These are phyloP conservation scores for Potentilla sterilis DNA, from an alignment of 306 rosid species.

Conservation along the genomic window DNA sequence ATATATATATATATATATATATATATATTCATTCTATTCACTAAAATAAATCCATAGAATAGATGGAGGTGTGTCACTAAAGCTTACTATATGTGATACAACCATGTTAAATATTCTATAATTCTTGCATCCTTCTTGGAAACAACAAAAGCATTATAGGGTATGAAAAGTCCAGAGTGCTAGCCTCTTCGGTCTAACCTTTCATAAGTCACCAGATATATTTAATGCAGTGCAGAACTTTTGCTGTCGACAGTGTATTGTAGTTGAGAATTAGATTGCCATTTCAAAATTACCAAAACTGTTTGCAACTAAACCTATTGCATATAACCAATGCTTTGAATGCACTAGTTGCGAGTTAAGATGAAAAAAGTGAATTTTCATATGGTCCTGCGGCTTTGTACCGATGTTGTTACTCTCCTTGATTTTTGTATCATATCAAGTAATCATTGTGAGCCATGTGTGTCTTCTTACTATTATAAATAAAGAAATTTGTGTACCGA, in stretches of 20 bases:
- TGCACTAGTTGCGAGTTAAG: neutral
- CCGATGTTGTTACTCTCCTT: neutral
- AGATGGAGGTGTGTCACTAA: slow-evolving; percentile 50
- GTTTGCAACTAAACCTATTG: neutral
- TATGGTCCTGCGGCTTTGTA: neutral
- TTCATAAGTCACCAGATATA: neutral
- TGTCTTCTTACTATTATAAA: neutral
- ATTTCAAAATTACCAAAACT: neutral
- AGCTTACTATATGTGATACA: neutral
- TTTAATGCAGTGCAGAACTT: neutral
- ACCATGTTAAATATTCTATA: neutral
- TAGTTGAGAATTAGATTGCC: neutral
- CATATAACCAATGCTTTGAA: neutral
- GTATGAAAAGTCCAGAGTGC: neutral
- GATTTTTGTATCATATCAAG: neutral
- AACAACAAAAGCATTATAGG: no score
- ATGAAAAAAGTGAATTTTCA: neutral
- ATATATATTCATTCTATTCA: no score
- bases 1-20: no score
- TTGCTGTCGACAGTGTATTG: neutral
- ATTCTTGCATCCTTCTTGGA: neutral
- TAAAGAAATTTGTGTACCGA: neutral
- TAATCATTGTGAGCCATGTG: neutral
- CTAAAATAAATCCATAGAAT: no score
- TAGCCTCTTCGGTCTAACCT: neutral